Evolutionary conservation across 352 stramenopile species (phyloP).

Genomic region (Globisporangium spiculum): DNA sequence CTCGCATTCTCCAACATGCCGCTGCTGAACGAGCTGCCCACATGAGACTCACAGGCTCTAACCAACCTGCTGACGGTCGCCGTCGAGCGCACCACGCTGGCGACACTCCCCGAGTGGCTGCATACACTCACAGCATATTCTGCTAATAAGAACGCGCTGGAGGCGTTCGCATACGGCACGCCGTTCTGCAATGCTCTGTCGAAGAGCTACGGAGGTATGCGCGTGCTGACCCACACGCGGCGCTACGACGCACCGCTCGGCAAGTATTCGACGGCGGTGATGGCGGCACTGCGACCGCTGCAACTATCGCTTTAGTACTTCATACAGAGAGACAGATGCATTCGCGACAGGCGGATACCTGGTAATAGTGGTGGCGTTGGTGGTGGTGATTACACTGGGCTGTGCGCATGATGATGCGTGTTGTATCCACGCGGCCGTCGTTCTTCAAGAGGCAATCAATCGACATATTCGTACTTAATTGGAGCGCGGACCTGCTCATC

Average conservation of each 20-base stretch:
- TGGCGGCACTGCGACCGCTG: not conserved
- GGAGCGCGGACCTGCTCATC: not conserved
- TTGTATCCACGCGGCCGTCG: not conserved
- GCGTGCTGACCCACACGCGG: not conserved
- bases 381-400: not conserved
- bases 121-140: not conserved
- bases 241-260: not conserved
- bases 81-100: not conserved
- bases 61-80: not conserved
- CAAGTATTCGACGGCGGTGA: not conserved
- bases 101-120: not conserved
- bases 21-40: not conserved
- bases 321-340: not conserved
- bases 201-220: not conserved
- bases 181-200: not conserved
- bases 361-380: not conserved
- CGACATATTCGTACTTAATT: not conserved
- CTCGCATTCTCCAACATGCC: not conserved
- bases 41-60: not conserved
- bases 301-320: not conserved
- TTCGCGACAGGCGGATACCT: not conserved
- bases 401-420: constrained; percentile 1
- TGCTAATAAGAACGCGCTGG: not conserved
- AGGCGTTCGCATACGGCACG: not conserved
- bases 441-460: not conserved